A percentile compares a stretch with the other conserved stretches of the same genome.
Evolutionary conservation across 2,329 filamentous ascomycete genomes (phyloP).

Genomic region (Colletotrichum siamense): DNA sequence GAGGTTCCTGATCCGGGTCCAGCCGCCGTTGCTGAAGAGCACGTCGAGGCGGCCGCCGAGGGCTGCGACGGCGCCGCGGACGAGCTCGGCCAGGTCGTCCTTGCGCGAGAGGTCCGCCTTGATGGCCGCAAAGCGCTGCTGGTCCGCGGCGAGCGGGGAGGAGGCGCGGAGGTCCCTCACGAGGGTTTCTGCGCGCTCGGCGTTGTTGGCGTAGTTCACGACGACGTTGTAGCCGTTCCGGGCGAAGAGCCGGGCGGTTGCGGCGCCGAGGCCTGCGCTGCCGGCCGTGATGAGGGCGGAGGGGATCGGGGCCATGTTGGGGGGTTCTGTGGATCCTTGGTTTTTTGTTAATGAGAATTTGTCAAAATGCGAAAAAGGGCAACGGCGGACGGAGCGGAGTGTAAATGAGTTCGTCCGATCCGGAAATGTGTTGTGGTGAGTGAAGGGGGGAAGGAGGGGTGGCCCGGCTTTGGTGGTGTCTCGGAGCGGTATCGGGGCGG

Average conservation of each 20-base stretch:
- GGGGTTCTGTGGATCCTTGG: neutral
- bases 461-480: neutral
- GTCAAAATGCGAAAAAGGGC: neutral
- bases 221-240: slow-evolving; percentile 67
- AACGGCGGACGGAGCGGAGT: neutral
- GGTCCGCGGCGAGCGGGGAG: slow-evolving; percentile 28
- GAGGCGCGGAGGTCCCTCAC: slow-evolving; percentile 51
- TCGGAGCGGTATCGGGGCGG: slow-evolving; percentile 1
- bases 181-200: slow-evolving; percentile 59
- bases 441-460: neutral
- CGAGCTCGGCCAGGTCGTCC: slow-evolving; percentile 62
- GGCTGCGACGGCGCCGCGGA: slow-evolving; percentile 62
- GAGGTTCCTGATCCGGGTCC: slow-evolving; percentile 53
- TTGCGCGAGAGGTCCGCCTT: slow-evolving; percentile 71
- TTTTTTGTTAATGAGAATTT: neutral
- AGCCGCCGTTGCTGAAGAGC: slow-evolving; percentile 76
- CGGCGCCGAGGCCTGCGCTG: slow-evolving; percentile 65
- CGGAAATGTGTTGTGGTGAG: neutral
- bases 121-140: slow-evolving; percentile 53
- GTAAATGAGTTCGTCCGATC: neutral
- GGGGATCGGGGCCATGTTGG: neutral
- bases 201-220: slow-evolving; percentile 68
- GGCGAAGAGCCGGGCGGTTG: slow-evolving; percentile 66
- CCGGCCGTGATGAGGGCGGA: slow-evolving; percentile 40
- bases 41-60: slow-evolving; percentile 72